These are phyloP conservation scores for Nidularia sp. DNA, from an alignment of 768 basidiomycete genomes.

Conservation along the genomic window DNA sequence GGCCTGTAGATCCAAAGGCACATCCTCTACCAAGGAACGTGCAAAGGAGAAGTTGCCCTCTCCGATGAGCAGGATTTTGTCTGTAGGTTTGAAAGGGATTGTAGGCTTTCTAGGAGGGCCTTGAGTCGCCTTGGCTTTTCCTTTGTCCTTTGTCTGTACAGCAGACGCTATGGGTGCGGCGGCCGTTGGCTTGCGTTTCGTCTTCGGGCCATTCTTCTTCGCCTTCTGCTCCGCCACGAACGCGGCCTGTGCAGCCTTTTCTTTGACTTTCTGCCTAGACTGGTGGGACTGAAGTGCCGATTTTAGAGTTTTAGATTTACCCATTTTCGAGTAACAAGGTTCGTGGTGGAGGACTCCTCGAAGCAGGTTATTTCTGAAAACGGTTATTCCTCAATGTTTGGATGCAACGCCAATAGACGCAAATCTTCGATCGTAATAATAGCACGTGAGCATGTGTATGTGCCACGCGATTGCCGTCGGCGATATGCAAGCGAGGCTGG, in stretches of 20 bases:
- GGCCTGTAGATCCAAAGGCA: slow-evolving; percentile 42
- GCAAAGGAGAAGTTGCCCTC: slow-evolving; percentile 97
- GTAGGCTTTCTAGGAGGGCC: slow-evolving; percentile 30
- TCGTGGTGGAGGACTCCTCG: too few relatives aligned
- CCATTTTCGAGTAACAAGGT: slow-evolving; percentile 21
- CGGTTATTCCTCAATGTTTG: neutral
- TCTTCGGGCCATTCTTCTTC: slow-evolving; percentile 22
- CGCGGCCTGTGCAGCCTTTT: slow-evolving; percentile 48
- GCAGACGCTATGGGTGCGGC: neutral
- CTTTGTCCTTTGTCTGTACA: slow-evolving; percentile 25
- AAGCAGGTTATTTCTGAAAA: too few relatives aligned
- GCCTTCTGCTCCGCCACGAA: slow-evolving; percentile 46
- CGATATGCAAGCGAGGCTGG: neutral
- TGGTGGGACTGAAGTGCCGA: slow-evolving; percentile 69
- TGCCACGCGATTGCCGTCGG: neutral
- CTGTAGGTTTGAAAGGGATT: slow-evolving; percentile 61
- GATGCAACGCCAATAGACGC: neutral
- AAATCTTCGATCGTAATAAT: neutral
- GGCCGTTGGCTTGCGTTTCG: slow-evolving; percentile 6
- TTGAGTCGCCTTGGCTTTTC: slow-evolving; percentile 24
- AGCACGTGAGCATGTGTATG: too few relatives aligned
- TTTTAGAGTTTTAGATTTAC: slow-evolving; percentile 59
- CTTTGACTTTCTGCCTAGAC: slow-evolving; percentile 55
- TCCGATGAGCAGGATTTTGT: slow-evolving; percentile 76
- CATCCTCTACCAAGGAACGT: slow-evolving; percentile 56